Evolutionary conservation across 176 grass and related monocot genomes (phyloP).

Genomic region (Rhynchospora breviuscula): DNA sequence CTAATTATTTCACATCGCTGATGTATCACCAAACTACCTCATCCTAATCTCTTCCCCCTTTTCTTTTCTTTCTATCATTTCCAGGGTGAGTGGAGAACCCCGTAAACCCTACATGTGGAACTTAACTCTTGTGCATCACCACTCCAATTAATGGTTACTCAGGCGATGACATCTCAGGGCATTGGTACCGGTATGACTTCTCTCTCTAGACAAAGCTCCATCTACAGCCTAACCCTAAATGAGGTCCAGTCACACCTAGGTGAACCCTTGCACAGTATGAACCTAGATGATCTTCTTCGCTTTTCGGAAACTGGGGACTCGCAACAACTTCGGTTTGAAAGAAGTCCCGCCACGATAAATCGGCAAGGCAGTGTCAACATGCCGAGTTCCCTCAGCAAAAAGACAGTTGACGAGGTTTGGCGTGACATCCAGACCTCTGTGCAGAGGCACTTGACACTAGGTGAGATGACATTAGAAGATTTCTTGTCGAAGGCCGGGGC

Average conservation of each 20-base stretch:
- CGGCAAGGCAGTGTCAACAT: constrained; percentile 17
- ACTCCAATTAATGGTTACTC: constrained; percentile 37
- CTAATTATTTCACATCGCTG: constrained; percentile 4
- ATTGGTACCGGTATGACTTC: constrained; percentile 18
- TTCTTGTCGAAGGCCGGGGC: constrained; percentile 52
- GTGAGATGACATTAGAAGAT: constrained; percentile 84
- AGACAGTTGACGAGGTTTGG: constrained; percentile 79
- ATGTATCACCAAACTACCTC: constrained; percentile 15
- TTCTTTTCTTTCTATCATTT: constrained; percentile 1
- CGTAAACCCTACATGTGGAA: constrained; percentile 6
- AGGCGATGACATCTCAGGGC: constrained; percentile 64
- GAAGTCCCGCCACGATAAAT: not conserved
- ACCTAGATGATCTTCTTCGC: constrained; percentile 60
- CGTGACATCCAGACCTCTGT: constrained; percentile 57
- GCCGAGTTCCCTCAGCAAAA: constrained; percentile 24
- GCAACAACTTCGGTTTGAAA: not conserved
- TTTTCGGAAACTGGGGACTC: constrained; percentile 25
- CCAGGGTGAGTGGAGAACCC: not conserved
- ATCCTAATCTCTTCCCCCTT: not conserved
- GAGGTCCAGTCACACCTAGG: constrained; percentile 67
- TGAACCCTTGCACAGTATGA: constrained; percentile 69
- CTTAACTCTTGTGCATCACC: not conserved
- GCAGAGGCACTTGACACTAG: constrained; percentile 33
- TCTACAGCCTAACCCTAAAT: constrained; percentile 61
- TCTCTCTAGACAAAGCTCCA: constrained; percentile 47